Evolutionary conservation across 208 protist species (phyloP), one percentile per base, ranked within the genome.

Genomic region (Acanthamoeba triangularis): DNA sequence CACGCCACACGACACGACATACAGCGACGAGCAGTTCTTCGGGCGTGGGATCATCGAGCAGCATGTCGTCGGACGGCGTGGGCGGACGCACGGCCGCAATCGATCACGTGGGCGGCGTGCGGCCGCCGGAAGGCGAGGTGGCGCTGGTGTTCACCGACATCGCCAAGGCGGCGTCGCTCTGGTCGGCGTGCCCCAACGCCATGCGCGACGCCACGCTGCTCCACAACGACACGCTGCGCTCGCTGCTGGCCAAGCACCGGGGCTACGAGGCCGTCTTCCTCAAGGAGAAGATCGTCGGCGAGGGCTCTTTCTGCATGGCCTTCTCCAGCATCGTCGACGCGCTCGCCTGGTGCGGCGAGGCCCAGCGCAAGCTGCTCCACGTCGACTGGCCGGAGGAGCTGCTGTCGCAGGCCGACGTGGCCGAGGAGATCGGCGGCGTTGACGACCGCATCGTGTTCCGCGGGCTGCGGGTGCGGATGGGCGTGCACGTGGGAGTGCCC

Each of bases 81-180:
- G 72, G 72, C 14, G 37, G 6, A 28, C 3, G 0, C 72, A 52
- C 35, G 85, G 59, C 30, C 0, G 65, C 65, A 0, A 13, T 37
- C 30, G 85, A 54, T 23, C 37, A 59, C n/a, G 28, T 94, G 18
- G 33, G 67, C 80, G 80, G 49, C n/a, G 49, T 63, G 47, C 80
- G 80, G 0, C 33, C 80, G 20, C 80, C 80, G 18, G 80, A 35
- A 6, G 80, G 80, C n/a, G 80, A 88, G 52, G 23, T 88, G 44
- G 56, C 91, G 52, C 93, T 94, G 25, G 72, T 94, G 25, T 94
- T 94, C 74, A 69, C 69, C 33, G 91, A 85, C 41, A 94, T 94
- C 23, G 54, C 25, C 28, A 35, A 47, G 6, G 91, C 91, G 8
- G 44, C 47, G 0, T n/a, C 91, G 16, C 91, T 94, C 25, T 94